Percentiles rank a stretch among this genome's conserved stretches.
These are phyloP conservation scores for Conoideocrella luteorostrata DNA, from an alignment of 2,329 filamentous ascomycete genomes.

Conservation along the genomic window DNA sequence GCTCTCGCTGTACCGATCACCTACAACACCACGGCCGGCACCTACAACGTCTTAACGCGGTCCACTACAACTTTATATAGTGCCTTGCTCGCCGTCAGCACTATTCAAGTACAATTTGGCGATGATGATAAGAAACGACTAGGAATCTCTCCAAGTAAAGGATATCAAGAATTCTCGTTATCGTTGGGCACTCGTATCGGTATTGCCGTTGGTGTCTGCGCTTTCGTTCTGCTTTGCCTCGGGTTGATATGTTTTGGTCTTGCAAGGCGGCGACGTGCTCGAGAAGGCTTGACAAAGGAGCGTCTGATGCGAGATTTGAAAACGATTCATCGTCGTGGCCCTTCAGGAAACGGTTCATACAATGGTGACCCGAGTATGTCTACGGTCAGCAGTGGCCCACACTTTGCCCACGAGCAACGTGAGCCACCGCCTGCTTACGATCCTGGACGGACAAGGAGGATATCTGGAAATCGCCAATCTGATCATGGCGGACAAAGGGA, in stretches of 20 bases:
- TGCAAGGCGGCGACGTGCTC: slow-evolving; percentile 16
- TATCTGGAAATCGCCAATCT: slow-evolving; percentile 16
- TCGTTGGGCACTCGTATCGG: slow-evolving; percentile 26
- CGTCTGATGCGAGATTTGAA: slow-evolving; percentile 10
- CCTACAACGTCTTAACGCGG: slow-evolving; percentile 27
- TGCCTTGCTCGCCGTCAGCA: slow-evolving; percentile 31
- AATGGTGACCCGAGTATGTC: slow-evolving; percentile 6
- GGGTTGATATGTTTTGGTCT: slow-evolving; percentile 20
- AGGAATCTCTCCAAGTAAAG: slow-evolving; percentile 26
- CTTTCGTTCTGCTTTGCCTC: slow-evolving; percentile 23
- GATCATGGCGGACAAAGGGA: slow-evolving; percentile 15
- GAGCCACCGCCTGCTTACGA: slow-evolving; percentile 28
- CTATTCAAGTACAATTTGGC: slow-evolving; percentile 30
- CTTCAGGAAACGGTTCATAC: not conserved
- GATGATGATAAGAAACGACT: slow-evolving; percentile 28
- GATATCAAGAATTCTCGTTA: slow-evolving; percentile 13
- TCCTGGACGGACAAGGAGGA: slow-evolving; percentile 17
- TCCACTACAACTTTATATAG: slow-evolving; percentile 31
- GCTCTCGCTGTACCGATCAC: slow-evolving; percentile 30
- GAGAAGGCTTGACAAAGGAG: slow-evolving; percentile 12
- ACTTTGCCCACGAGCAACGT: not conserved
- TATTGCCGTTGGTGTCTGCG: slow-evolving; percentile 26
- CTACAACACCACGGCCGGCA: slow-evolving; percentile 28
- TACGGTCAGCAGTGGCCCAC: not conserved
- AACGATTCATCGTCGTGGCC: slow-evolving; percentile 4